phyloP scores from a whole-genome alignment of 1,284 basidiomycete genomes.

The Xerocomus nothofagi region DNA sequence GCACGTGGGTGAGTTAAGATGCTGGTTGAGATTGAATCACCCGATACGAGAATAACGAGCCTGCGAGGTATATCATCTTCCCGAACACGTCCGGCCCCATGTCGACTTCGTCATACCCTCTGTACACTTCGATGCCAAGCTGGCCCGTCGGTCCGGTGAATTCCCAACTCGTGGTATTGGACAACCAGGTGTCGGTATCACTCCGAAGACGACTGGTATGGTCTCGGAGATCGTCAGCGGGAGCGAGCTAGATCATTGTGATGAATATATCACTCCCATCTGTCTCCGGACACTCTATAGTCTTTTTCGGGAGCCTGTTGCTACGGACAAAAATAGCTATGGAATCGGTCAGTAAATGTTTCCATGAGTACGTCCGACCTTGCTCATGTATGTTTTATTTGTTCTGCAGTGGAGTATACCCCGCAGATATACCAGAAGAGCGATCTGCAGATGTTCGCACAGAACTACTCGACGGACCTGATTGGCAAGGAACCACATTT shows the following conservation, averaged over 20 bases:
- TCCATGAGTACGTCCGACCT: not conserved
- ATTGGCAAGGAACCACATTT: conserved; percentile 37
- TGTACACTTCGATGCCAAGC: conserved; percentile 38
- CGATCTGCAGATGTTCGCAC: conserved; percentile 49
- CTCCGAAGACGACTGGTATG: conserved; percentile 37
- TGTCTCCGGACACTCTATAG: conserved; percentile 49
- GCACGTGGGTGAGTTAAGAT: conserved; percentile 29
- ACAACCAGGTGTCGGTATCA: conserved; percentile 29
- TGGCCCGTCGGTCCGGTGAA: conserved; percentile 9
- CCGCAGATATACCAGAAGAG: conserved; percentile 44
- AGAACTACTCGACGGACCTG: conserved; percentile 37
- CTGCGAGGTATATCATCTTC: conserved; percentile 45
- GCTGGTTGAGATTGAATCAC: not conserved
- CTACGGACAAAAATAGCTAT: conserved; percentile 45
- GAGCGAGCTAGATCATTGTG: conserved; percentile 34
- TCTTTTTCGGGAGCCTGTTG: conserved; percentile 42
- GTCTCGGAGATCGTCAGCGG: conserved; percentile 23
- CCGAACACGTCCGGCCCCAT: conserved; percentile 42
- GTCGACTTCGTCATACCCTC: conserved; percentile 47
- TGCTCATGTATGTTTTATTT: conserved; percentile 7
- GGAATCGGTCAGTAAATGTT: conserved; percentile 43
- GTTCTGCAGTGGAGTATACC: conserved; percentile 44
- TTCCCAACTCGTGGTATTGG: conserved; percentile 21
- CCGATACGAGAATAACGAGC: conserved; percentile 28
- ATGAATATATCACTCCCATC: conserved; percentile 43